Evolutionary conservation across 768 basidiomycete species (phyloP).

Genomic region (Amylocystis lapponica): DNA sequence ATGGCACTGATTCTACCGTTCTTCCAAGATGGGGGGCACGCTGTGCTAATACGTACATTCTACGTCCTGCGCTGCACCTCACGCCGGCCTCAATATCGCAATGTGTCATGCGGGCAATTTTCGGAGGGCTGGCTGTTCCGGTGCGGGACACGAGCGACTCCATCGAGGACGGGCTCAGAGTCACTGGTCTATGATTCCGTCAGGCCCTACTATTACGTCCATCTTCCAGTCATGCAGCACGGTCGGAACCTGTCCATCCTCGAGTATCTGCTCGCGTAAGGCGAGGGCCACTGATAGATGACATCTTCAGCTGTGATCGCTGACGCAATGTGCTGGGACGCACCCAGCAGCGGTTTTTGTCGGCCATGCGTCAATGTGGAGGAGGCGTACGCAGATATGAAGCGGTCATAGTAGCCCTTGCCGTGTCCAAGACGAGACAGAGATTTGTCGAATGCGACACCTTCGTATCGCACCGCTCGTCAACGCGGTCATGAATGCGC

Average conservation of each 20-base stretch:
- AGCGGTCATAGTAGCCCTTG: slow-evolving; percentile 80
- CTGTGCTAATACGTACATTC: slow-evolving; percentile 8
- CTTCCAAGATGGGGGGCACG: slow-evolving; percentile 14
- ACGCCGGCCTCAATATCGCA: neutral
- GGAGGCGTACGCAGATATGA: slow-evolving; percentile 49
- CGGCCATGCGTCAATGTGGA: slow-evolving; percentile 26
- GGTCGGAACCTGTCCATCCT: slow-evolving; percentile 45
- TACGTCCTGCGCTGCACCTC: neutral
- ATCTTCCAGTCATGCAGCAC: slow-evolving; percentile 57
- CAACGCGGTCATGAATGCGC: neutral
- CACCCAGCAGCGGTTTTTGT: slow-evolving; percentile 55
- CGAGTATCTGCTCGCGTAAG: slow-evolving; percentile 57
- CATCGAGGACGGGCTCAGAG: neutral
- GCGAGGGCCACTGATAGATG: slow-evolving; percentile 51
- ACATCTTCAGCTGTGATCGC: slow-evolving; percentile 6
- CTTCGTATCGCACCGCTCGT: slow-evolving; percentile 27
- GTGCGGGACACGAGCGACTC: neutral
- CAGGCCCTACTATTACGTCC: slow-evolving; percentile 52
- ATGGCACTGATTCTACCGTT: slow-evolving; percentile 6
- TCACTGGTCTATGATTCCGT: slow-evolving; percentile 26
- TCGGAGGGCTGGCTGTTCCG: neutral
- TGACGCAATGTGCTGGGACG: slow-evolving; percentile 13
- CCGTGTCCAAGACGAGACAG: slow-evolving; percentile 74
- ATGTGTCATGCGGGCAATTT: slow-evolving; percentile 5
- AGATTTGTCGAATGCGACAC: slow-evolving; percentile 68